Evolutionary conservation across 805 yeast genomes (phyloP), one percentile per base, ranked within the genome.

Genomic region (Metschnikowia borealis): DNA sequence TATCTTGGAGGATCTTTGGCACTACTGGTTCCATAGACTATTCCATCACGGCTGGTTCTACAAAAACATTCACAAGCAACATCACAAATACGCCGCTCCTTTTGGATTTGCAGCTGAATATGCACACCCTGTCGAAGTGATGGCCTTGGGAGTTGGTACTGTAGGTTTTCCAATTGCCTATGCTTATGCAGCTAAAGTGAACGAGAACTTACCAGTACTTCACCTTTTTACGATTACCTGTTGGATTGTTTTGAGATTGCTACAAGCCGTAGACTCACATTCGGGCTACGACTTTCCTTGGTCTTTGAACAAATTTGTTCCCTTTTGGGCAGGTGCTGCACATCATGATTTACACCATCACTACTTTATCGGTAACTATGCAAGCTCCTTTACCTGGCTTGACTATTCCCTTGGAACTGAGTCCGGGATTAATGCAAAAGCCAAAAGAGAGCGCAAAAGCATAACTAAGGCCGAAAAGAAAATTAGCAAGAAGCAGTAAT

Each of bases 251-350:
- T 71, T 89, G 61, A 83, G 98, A 70, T 80, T 92, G 60, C 84
- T 87, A 76, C 99, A 92, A 78, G 99, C 99, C 26, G 92, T 92
- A 52, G 99, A 92, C 68, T 86, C 97, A 23, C 99, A 92, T 70
- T 90, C 97, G 11, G 99, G 98, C 52, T 94, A 92, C 71, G 98
- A 92, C 67, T 92, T 92, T 82, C 98, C 99, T 55, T 84, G 95
- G 89, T 89, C 97, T 4, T 78, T 92, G 64, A 94, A 89, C 72
- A 89, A 90, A 66, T 83, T 92, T 71, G 67, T 92, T 54, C 97
- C 97, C 44, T 81, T 94, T 73, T 91, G 98, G 97, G 96, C 97
- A 3, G 98, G 98, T 58, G 97, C 97, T 20, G 97, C 88, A 63
- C 98, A 92, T 71, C 98, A 92, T 68, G 99, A 92, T 70, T 88